Base-by-base conservation (phyloP, 1,284 basidiomycete genomes). In the Sanghuangporus weigelae region DNA sequence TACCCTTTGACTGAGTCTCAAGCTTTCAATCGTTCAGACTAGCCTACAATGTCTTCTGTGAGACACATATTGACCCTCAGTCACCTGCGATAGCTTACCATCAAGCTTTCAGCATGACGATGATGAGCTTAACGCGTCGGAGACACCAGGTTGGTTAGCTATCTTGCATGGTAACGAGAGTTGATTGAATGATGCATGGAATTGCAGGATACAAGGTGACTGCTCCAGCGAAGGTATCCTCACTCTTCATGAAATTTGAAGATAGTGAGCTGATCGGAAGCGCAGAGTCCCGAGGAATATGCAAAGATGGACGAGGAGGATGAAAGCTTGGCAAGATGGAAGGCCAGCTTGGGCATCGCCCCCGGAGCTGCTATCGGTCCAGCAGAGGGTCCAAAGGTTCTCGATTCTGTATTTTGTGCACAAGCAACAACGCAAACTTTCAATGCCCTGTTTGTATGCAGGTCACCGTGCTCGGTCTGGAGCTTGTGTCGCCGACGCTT, bases 241-340 rank as follows among this genome's bases (percentile, higher is more conserved):
- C 7, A 51, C 44, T 35, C 23, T 16, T 26, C 23, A 4, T n/a
- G 57, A 6, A n/a, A 40, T 19, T 11, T 6, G 26, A 21, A 39
- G 11, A 38, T 36, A 19, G 6, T 4, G 5, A 16, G 5, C 53
- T 54, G 36, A 54, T 83, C 81, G 64, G 82, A 51, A 14, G 10
- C 36, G 8, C 92, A 89, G 77, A 79, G 78, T 53, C 76, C 85
- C 19, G 87, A 89, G 53, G 90, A 92, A 72, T 90, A 90, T 64
- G 85, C 84, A 14, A 76, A 86, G 53, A 83, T 95, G 60, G 93
- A 95, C 75, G 90, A 89, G 11, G 80, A 90, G 65, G 93, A 96
- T 73, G 92, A 95, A 75, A 92, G 89, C 74, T 79, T 92, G 71
- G 84, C 84, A 14, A 87, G 92, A 67, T 96, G 93, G 93, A 96